Evolutionary conservation across 257 asterid genomes (phyloP).

Genomic region (Solanum arcanum): DNA sequence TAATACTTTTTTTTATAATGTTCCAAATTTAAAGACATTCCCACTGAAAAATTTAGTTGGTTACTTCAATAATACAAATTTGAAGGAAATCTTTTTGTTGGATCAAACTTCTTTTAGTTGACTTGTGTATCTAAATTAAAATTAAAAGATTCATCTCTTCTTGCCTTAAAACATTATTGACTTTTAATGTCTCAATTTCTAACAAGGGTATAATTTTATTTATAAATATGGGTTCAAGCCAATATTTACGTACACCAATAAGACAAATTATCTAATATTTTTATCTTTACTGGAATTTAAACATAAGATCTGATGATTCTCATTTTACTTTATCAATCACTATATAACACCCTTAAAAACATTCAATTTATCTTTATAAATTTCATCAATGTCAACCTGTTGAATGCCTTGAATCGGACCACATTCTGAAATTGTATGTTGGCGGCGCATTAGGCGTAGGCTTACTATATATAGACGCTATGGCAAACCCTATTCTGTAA

Average conservation of each 20-base stretch:
- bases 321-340: fast-evolving
- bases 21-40: not conserved
- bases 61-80: not conserved
- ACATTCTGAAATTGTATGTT: too few species aligned
- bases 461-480: too few species aligned
- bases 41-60: not conserved
- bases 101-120: not conserved
- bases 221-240: not conserved
- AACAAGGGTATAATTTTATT: not conserved
- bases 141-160: not conserved
- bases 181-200: not conserved
- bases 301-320: fast-evolving
- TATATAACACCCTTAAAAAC: not conserved
- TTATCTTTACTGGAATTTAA: not conserved
- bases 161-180: not conserved
- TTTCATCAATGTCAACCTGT: not conserved
- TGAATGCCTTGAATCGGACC: too few species aligned
- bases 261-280: fast-evolving
- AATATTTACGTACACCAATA: fast-evolving
- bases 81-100: not conserved
- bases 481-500: too few species aligned
- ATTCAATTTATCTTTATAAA: not conserved
- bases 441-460: too few species aligned
- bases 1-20: not conserved
- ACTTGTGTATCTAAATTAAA: not conserved